These are phyloP conservation scores for Pseudogymnoascus sp. DNA, from an alignment of 2,329 filamentous ascomycete genomes.

Conservation along the genomic window DNA sequence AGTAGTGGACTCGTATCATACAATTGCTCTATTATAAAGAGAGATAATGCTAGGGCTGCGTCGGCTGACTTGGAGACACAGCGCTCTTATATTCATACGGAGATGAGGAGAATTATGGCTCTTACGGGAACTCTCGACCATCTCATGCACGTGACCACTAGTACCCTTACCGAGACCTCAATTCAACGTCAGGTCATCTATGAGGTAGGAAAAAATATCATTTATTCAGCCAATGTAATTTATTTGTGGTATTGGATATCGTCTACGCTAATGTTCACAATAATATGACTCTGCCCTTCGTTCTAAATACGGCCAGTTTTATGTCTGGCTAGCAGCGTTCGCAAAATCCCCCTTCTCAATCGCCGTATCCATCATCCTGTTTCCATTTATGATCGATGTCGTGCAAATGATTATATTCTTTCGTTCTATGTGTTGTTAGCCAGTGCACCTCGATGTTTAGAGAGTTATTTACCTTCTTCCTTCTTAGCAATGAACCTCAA, in stretches of 20 bases:
- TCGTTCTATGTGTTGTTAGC: conserved; percentile 41
- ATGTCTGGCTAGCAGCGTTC: conserved; percentile 17
- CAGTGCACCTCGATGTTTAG: neutral
- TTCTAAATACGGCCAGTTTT: neutral
- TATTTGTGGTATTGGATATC: conserved; percentile 10
- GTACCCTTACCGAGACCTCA: conserved; percentile 1
- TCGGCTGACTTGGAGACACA: conserved; percentile 1
- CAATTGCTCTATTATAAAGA: conserved; percentile 7
- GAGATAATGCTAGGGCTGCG: conserved; percentile 6
- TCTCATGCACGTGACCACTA: conserved; percentile 4
- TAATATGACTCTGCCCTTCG: neutral
- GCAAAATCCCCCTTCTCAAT: conserved; percentile 64
- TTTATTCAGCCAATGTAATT: neutral
- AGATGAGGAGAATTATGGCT: conserved; percentile 9
- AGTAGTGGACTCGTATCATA: neutral
- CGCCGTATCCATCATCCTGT: conserved; percentile 78
- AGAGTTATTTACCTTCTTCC: conserved; percentile 52
- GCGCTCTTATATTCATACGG: conserved; percentile 6
- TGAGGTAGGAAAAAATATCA: neutral
- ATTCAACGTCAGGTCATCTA: conserved; percentile 5
- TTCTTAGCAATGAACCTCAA: conserved; percentile 81
- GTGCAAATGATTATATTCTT: conserved; percentile 87
- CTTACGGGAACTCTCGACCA: neutral
- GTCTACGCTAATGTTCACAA: conserved; percentile 9
- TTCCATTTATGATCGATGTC: conserved; percentile 83